Evolutionary conservation across 306 rosid genomes (phyloP), one percentile per base, ranked within the genome.

Genomic region (Quercus bicolor): DNA sequence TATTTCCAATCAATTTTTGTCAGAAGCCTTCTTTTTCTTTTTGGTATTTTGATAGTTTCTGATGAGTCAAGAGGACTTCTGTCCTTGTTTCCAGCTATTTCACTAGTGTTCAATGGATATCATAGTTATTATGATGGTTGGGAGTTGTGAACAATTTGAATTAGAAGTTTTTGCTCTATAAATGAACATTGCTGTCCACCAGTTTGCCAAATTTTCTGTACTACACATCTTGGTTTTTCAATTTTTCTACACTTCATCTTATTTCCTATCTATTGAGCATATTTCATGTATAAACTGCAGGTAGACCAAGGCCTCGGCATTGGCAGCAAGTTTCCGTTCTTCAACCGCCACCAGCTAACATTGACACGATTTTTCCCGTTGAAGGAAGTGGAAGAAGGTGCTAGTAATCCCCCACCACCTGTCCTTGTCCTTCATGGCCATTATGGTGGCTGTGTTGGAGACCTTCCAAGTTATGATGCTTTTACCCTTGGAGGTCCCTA

Each of bases 401-500:
- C 98, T 3, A 94, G 98, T 37, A 93, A 95, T 78, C 80, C 97
- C 56, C 97, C 99, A 57, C 99, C 99, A 9, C 98, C 98, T 1
- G 98, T 93, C 68, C 93, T 95, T 79, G 99, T 95, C 29, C 94
- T 95, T 84, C 99, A 95, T 16, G 91, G 99, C 31, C 99, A 90
- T 83, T 93, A 91, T 81, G 98, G 99, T 83, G 99, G 98, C 78
- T 95, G 99, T 85, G 93, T 93, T 3, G 99, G 99, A 40, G 98
- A 95, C 84, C 99, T 95, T 84, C 98, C 99, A 59, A 93, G 98
- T 72, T 95, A 95, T 45, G 99, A 95, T 77, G 97, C 99, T 77
- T 95, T 95, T 88, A 89, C 96, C 68, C 97, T 95, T 4, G 99
- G 99, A 1, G 99, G 99, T 4, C 99, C 99, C 74, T 95, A 95